Percentiles rank a stretch among this genome's conserved stretches.
Conservation (phyloP, 202 grass and related monocot species). For the Setaria italica region DNA sequence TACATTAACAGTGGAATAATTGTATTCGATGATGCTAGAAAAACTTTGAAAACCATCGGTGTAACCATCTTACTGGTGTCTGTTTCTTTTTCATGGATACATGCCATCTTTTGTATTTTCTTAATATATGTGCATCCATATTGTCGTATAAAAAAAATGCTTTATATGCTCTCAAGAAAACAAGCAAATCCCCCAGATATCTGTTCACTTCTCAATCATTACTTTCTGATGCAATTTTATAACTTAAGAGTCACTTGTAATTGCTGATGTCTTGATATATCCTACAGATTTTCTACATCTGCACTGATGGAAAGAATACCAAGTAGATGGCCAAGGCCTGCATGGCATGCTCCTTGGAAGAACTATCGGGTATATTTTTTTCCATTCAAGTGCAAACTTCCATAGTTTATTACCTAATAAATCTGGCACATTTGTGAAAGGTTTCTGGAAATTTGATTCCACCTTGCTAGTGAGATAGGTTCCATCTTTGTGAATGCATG, state of each 20-base stretch:
- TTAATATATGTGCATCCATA: not conserved
- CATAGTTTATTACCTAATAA: not conserved
- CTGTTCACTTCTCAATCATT: not conserved
- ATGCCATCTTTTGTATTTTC: slow-evolving; percentile 3
- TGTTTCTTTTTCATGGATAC: not conserved
- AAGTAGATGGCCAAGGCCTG: slow-evolving; percentile 91
- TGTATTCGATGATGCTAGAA: not conserved
- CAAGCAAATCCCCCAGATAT: not conserved
- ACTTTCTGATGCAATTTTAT: not conserved
- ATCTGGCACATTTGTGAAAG: not conserved
- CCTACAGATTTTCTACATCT: slow-evolving; percentile 80
- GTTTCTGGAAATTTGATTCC: not conserved
- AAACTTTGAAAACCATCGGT: not conserved
- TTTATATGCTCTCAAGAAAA: slow-evolving; percentile 11
- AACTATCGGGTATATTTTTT: slow-evolving; percentile 77
- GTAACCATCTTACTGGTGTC: not conserved
- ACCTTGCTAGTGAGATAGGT: not conserved
- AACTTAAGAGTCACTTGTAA: slow-evolving; percentile 11
- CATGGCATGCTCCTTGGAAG: slow-evolving; percentile 98
- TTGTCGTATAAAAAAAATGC: not conserved
- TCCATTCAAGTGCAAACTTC: not conserved
- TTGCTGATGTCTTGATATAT: slow-evolving; percentile 32
- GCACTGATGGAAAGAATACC: slow-evolving; percentile 93
- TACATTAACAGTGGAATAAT: not conserved
- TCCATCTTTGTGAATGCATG: not conserved